Conservation (phyloP, 495 filamentous ascomycete genomes). For the Penicillium bovifimosum region DNA sequence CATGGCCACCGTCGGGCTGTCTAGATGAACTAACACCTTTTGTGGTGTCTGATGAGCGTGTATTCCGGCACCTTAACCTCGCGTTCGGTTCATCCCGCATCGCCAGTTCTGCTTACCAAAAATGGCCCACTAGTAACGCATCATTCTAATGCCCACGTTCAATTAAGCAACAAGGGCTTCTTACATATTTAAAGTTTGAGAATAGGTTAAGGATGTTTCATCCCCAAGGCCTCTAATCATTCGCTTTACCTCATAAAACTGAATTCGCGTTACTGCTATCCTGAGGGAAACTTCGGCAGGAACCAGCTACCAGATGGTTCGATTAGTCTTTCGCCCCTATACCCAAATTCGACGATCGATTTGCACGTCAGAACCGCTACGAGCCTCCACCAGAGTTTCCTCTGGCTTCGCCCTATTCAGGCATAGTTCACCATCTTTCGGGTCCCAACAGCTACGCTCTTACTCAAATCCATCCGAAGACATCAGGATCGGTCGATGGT, state of each 20-base stretch:
- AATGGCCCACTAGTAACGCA: constrained; percentile 50
- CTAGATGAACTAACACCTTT: constrained; percentile 61
- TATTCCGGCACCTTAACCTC: constrained; percentile 67
- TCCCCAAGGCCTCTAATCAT: constrained; percentile 72
- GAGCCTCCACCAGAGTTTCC: constrained; percentile 71
- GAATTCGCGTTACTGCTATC: constrained; percentile 64
- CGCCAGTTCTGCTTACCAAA: constrained; percentile 67
- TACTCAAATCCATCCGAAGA: constrained; percentile 74
- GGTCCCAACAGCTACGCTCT: constrained; percentile 68
- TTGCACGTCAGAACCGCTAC: constrained; percentile 56
- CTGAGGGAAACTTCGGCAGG: constrained; percentile 67
- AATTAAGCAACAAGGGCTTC: constrained; percentile 66
- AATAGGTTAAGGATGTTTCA: constrained; percentile 70
- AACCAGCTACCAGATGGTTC: background rate
- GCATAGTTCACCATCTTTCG: constrained; percentile 55
- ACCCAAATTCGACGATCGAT: constrained; percentile 2
- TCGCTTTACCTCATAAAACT: constrained; percentile 76
- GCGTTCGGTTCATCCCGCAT: constrained; percentile 65
- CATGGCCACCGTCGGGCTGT: constrained; percentile 59
- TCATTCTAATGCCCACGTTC: constrained; percentile 65
- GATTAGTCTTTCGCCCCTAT: background rate
- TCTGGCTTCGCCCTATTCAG: constrained; percentile 71
- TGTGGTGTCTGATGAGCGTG: constrained; percentile 67
- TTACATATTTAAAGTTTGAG: constrained; percentile 76
- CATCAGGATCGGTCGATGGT: constrained; percentile 71